Evolutionary conservation across 257 asterid species (phyloP), one percentile per base, ranked within the genome.

Genomic region (Solanum appendiculatum): DNA sequence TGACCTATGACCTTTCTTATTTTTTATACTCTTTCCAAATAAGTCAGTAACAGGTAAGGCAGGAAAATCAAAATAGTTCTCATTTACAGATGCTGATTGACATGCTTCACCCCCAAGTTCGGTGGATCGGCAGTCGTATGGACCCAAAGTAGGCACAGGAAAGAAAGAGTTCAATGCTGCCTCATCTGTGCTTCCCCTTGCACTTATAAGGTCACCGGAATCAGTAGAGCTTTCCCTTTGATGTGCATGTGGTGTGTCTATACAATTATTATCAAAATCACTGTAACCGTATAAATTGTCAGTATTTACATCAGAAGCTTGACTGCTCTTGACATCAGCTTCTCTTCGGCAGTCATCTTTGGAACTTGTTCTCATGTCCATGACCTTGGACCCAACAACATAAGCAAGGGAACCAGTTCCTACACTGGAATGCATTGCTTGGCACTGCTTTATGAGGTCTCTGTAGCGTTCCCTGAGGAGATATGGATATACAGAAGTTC

Each of bases 401-500:
- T 94, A 94, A 73, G 99, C 99, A 89, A 97, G 95, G 75, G 98
- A 93, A 90, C 99, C 99, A 86, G 99, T 97, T 89, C 99, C 99
- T 86, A 97, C 85, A 91, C 98, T 97, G 82, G 99, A 93, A 94
- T 97, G 98, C 99, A 97, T 97, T 89, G 86, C 78, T 90, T 94
- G 99, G 87, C 98, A 97, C 90, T 95, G 96, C 89, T 92, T 94
- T 84, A 94, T 90, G 46, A 97, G 99, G 86, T 94, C 98, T 83
- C 85, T 90, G 88, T 94, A 97, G 6, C 99, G 96, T 84, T 94
- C 98, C 94, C 99, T 97, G 94, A 87, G 88, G 87, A 87, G 54
- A 83, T 87, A 86, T 64, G 63, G 44, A 81, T 81, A 81, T 18
- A 48, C 66, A 81, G 18, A 81, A 44, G 25, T 75, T 80, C 31